These are phyloP conservation scores for Aeminium ludgeri DNA, from an alignment of 495 filamentous ascomycete genomes.

Conservation along the genomic window DNA sequence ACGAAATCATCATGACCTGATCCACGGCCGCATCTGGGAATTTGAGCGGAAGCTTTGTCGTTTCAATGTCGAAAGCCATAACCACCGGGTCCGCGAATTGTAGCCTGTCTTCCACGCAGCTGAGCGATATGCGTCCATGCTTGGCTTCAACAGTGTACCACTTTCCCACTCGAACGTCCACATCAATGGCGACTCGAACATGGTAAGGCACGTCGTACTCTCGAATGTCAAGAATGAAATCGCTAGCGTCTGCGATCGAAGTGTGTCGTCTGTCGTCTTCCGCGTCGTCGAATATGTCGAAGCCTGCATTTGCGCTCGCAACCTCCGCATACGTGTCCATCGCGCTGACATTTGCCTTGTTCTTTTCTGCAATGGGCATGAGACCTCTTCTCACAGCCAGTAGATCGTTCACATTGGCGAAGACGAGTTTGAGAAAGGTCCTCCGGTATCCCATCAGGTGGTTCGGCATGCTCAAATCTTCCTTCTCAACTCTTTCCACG, in stretches of 20 bases:
- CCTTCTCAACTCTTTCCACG: slow-evolving; percentile 64
- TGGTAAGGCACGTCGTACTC: slow-evolving; percentile 99
- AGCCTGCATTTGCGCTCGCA: slow-evolving; percentile 51
- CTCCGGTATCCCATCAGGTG: slow-evolving; percentile 82
- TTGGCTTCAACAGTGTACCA: slow-evolving; percentile 96
- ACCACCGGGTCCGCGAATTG: slow-evolving; percentile 85
- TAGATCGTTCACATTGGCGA: slow-evolving; percentile 73
- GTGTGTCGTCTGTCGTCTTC: slow-evolving; percentile 71
- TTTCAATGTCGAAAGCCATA: slow-evolving; percentile 96
- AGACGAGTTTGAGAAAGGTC: slow-evolving; percentile 68
- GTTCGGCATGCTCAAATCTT: slow-evolving; percentile 81
- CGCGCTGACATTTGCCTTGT: slow-evolving; percentile 80
- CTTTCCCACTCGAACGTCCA: slow-evolving; percentile 91
- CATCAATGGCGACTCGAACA: slow-evolving; percentile 93
- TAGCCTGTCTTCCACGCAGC: slow-evolving; percentile 73
- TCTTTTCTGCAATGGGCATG: slow-evolving; percentile 87
- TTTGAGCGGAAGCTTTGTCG: slow-evolving; percentile 88
- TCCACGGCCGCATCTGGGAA: slow-evolving; percentile 94
- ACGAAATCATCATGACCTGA: slow-evolving; percentile 99
- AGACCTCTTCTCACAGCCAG: slow-evolving; percentile 66
- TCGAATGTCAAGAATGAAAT: slow-evolving; percentile 96
- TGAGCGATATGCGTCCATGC: slow-evolving; percentile 68
- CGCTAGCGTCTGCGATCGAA: slow-evolving; percentile 73
- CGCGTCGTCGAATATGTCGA: slow-evolving; percentile 89
- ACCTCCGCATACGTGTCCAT: slow-evolving; percentile 95